These are phyloP conservation scores for Talaromyces nanjingensis DNA, from an alignment of 495 filamentous ascomycete genomes.

Conservation along the genomic window DNA sequence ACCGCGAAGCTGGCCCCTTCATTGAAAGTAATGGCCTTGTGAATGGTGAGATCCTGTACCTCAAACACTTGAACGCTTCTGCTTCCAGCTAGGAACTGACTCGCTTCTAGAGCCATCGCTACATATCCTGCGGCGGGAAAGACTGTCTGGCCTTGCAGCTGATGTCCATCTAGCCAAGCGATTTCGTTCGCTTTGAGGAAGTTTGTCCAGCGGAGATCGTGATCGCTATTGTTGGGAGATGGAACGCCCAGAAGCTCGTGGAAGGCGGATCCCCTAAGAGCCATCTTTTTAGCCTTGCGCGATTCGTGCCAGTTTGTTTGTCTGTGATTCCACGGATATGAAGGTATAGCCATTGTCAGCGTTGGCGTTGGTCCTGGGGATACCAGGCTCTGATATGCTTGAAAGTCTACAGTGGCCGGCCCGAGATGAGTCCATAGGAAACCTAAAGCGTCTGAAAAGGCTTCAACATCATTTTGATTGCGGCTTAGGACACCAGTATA, in stretches of 20 bases:
- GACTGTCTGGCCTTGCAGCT: slow-evolving; percentile 31
- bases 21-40: slow-evolving; percentile 35
- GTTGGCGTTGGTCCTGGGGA: too few species aligned
- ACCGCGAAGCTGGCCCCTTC: slow-evolving; percentile 21
- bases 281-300: too few species aligned
- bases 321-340: too few species aligned
- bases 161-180: slow-evolving; percentile 28
- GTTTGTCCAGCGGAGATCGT: slow-evolving; percentile 21
- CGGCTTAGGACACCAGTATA: slow-evolving; percentile 34
- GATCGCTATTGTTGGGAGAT: slow-evolving; percentile 6
- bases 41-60: neutral
- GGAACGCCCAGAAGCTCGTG: slow-evolving; percentile 23
- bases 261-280: too few species aligned
- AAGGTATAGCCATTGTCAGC: too few species aligned
- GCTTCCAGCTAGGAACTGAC: slow-evolving; percentile 6
- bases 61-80: neutral
- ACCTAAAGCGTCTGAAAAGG: slow-evolving; percentile 39
- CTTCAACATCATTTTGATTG: slow-evolving; percentile 24
- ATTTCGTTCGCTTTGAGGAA: slow-evolving; percentile 21
- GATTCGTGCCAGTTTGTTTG: too few species aligned
- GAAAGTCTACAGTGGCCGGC: slow-evolving; percentile 21
- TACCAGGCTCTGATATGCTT: slow-evolving; percentile 22
- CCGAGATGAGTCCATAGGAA: slow-evolving; percentile 40
- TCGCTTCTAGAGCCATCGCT: slow-evolving; percentile 50
- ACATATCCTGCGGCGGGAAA: slow-evolving; percentile 55